Evolutionary conservation across 441 rosid species (phyloP), one percentile per base, ranked within the genome.

Genomic region (Euphorbia schlechtendalii): DNA sequence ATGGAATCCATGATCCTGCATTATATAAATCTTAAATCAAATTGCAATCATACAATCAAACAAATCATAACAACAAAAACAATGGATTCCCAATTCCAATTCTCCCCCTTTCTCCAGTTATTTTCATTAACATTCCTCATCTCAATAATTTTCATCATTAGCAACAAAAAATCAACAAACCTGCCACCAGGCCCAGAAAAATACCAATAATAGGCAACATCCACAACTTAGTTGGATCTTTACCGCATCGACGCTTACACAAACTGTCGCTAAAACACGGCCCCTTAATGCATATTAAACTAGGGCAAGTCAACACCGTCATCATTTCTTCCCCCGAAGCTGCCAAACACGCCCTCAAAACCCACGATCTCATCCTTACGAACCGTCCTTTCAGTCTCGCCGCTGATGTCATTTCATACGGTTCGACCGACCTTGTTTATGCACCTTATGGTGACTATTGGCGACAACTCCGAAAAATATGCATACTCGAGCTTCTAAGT

Each of bases 101-200:
- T 46, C 51, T 15, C 1, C n/a, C 49, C 17, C 17, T 46, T 20
- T 1, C 17, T 46, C 51, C 51, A 15, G 17, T 0, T 46, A 4
- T 4, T 15, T 15, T 46, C 51, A 4, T 17, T 15, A 46, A 46
- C 5, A 14, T 15, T 46, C 20, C 51, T 46, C n/a, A 15, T 46
- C 51, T 46, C 15, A 14, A 14, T 46, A 4, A 5, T 14, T 46
- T 1, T 46, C 8, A 46, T 17, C 20, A 14, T 46, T 15, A 15
- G 18, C 51, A 46, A 15, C 51, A 46, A 14, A 66, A 41, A 34
- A 21, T 32, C 10, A 15, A 34, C 56, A 24, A 27, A 12, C 34
- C 66, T 70, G 8, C 80, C 77, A 12, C 74, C 77, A 4, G 73
- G 77, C 14, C 80, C 5, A 34, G 65, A 72, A 77, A 61, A 53